These are phyloP conservation scores for Ajuga chamaepitys DNA, from an alignment of 257 asterid genomes.

Conservation along the genomic window DNA sequence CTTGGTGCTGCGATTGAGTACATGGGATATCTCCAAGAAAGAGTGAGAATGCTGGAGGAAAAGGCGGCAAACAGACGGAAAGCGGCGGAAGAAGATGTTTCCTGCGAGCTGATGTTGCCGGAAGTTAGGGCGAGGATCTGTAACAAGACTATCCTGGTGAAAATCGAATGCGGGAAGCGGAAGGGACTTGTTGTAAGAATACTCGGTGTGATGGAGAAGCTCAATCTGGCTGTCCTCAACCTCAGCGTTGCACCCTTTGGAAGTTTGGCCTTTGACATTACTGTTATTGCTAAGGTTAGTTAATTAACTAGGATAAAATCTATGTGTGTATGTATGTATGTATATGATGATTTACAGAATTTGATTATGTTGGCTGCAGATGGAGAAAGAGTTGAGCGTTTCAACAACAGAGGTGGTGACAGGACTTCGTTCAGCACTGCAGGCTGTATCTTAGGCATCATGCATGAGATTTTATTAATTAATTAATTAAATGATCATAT, in stretches of 20 bases:
- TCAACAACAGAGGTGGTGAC: too few species aligned
- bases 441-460: too few species aligned
- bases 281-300: conserved; percentile 16
- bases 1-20: conserved; percentile 12
- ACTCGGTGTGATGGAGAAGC: conserved; percentile 13
- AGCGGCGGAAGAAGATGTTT: neutral
- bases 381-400: too few species aligned
- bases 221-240: conserved; percentile 2
- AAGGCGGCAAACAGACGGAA: neutral
- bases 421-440: too few species aligned
- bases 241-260: conserved; percentile 17
- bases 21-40: conserved; percentile 13
- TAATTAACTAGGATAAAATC: neutral
- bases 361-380: too few species aligned
- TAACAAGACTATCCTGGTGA: neutral
- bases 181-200: conserved; percentile 11
- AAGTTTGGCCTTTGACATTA: conserved; percentile 5
- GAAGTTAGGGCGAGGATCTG: conserved; percentile 17
- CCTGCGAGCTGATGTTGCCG: conserved; percentile 12
- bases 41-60: conserved; percentile 21
- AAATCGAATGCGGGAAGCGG: conserved; percentile 19
- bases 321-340: too few species aligned
- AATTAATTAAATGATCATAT: too few species aligned
- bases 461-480: too few species aligned
- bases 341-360: too few species aligned